Base-by-base conservation (phyloP, 148 eudicot species). In the Selenicereus undatus region DNA sequence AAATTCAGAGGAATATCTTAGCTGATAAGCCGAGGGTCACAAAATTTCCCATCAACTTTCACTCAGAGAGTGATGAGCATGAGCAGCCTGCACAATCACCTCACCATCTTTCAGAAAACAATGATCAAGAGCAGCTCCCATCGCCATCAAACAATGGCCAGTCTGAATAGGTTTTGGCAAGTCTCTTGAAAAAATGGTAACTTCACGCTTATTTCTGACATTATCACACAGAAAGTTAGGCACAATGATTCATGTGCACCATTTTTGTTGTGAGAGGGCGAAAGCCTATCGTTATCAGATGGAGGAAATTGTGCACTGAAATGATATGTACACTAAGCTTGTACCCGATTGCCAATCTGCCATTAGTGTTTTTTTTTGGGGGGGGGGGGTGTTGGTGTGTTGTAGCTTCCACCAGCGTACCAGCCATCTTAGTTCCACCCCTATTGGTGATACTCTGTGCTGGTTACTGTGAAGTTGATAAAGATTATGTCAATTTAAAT, bases 21-120 rank as follows among this genome's bases (percentile, higher is more conserved):
- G 81, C 97, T 21, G 96, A 95, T 78, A 95, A 95, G 80, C 98
- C 97, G 1, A 83, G 98, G 84, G 98, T 95, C 54, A 91, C 98
- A 16, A 95, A 95, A 82, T 93, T 95, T 74, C 95, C 97, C 3
- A 90, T 95, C 73, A 93, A 93, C 82, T 95, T 93, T 76, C 94
- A 91, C 27, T 94, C 96, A 0, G 94, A 93, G 43, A 88, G 89
- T 75, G 78, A 64, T 65, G 94, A 93, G 69, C 83, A 76, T 74
- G 92, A 91, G 35, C 92, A 93, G 82, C 76, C 78, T 71, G 86
- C 84, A 24, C 86, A 81, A 26, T 77, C 88, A 2, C 80, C 85
- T 20, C 87, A 88, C 69, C 79, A 81, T 76, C 80, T 80, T 45
- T 54, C 85, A 43, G 88, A 84, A 52, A 82, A 77, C 78, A 80